phyloP scores from a whole-genome alignment of 2,329 filamentous ascomycete species.

The Penicillium sp. region DNA sequence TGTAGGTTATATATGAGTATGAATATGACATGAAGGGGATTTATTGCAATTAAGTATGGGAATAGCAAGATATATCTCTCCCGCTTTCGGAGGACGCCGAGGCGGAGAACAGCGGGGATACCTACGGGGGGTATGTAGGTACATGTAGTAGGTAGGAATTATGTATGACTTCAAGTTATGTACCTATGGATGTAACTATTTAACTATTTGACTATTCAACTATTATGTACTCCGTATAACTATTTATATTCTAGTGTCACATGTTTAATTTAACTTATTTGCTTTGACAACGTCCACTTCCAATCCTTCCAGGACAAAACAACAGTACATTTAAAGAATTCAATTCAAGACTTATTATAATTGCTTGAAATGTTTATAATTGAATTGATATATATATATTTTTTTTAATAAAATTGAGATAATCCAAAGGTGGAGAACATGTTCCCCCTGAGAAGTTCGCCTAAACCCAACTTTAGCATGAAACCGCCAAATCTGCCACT shows the following conservation, averaged over 20 bases:
- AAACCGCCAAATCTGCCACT: not conserved
- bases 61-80: not conserved
- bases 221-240: not conserved
- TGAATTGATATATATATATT: no score
- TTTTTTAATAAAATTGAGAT: no score
- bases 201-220: no score
- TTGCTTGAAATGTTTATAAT: no score
- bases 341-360: not conserved
- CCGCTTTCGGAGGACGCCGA: conserved; percentile 21
- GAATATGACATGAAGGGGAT: not conserved
- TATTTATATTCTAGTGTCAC: not conserved
- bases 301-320: no score
- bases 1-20: conserved; percentile 1
- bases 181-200: not conserved
- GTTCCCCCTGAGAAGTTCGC: conserved; percentile 17
- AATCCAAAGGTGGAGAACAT: conserved; percentile 21
- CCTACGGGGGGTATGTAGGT: no score
- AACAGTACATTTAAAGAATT: not conserved
- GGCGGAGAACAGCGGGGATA: conserved; percentile 13
- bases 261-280: not conserved
- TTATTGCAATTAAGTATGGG: conserved; percentile 1
- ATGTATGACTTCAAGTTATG: no score
- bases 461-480: conserved; percentile 1
- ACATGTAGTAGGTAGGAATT: no score
- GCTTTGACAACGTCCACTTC: not conserved